Base-by-base conservation (phyloP, 345 rosid species). In the Anastatica hierochuntica region DNA sequence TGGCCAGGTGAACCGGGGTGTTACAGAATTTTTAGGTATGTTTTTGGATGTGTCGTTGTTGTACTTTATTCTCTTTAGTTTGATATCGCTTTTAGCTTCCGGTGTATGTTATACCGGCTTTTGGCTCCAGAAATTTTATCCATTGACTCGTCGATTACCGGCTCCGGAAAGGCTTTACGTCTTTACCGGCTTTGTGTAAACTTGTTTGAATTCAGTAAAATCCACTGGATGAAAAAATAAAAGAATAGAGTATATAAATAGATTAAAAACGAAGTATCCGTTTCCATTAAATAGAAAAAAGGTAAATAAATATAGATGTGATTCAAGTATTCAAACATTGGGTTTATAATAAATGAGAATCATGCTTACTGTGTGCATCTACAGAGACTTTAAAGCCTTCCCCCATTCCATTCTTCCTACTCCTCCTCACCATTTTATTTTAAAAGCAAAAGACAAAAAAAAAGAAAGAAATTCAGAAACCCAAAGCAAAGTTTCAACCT, bases 301-400 rank as follows among this genome's bases (percentile, higher is more conserved):
- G 18, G 21, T 39, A 47, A 64, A 55, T 36, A 47, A 62, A 39
- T 54, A 6, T 56, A 56, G 52, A 56, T 56, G 63, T 52, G 58
- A 56, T 40, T 40, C 58, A 48, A 64, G 13, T 41, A 56, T 49
- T 56, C 52, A n/a, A 49, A 64, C 39, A 31, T 33, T 33, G 5
- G 33, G 24, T 48, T 16, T 23, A 34, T 18, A 64, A 64, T 56
- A 64, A 64, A 64, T 64, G 58, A 64, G 69, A 64, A 64, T 64
- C 69, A 64, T 64, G 69, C 69, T 49, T 24, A 56, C 39, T 56
- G 7, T 56, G 63, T 56, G 63, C 69, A 31, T 55, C 15, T 49
- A 0, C 8, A 23, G 12, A 56, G 50, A 21, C 57, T 64, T 56
- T 10, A 64, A 64, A 56, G 30, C 62, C 41, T 31, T 14, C 41